These are phyloP conservation scores for Rhizophagus sp. DNA, from an alignment of 192 early-diverging fungal species.

Conservation along the genomic window DNA sequence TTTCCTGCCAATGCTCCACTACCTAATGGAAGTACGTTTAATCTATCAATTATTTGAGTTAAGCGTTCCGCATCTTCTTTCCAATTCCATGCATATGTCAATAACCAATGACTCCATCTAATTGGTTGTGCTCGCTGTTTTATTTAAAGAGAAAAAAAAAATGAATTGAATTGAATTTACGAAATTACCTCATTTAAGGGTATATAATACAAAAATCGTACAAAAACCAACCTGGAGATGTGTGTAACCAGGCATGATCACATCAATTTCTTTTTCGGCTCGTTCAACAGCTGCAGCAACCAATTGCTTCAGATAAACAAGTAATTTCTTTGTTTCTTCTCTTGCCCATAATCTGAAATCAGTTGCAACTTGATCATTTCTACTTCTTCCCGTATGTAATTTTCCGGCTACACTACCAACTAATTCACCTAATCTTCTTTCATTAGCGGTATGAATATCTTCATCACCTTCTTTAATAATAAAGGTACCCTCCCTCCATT, in stretches of 20 bases:
- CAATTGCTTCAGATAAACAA: constrained; percentile 72
- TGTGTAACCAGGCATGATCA: constrained; percentile 99
- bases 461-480: constrained; percentile 79
- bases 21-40: constrained; percentile 87
- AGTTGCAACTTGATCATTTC: constrained; percentile 99
- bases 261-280: constrained; percentile 88
- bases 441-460: constrained; percentile 99
- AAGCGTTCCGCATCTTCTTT: constrained; percentile 87
- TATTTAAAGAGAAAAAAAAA: background rate
- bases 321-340: constrained; percentile 68
- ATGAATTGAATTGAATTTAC: background rate
- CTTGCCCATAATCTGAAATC: constrained; percentile 95
- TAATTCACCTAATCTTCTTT: constrained; percentile 89
- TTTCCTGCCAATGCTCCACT: constrained; percentile 96
- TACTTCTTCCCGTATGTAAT: constrained; percentile 93
- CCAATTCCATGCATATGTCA: constrained; percentile 90
- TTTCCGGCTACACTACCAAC: constrained; percentile 93
- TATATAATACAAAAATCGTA: background rate
- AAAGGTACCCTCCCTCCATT: constrained; percentile 83
- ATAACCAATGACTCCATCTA: constrained; percentile 91
- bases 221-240: constrained; percentile 76
- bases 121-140: constrained; percentile 92
- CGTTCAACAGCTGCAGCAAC: constrained; percentile 72
- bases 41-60: constrained; percentile 74
- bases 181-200: background rate